phyloP scores from a whole-genome alignment of 169 alveolate species.

The Miamiensis avidus region DNA sequence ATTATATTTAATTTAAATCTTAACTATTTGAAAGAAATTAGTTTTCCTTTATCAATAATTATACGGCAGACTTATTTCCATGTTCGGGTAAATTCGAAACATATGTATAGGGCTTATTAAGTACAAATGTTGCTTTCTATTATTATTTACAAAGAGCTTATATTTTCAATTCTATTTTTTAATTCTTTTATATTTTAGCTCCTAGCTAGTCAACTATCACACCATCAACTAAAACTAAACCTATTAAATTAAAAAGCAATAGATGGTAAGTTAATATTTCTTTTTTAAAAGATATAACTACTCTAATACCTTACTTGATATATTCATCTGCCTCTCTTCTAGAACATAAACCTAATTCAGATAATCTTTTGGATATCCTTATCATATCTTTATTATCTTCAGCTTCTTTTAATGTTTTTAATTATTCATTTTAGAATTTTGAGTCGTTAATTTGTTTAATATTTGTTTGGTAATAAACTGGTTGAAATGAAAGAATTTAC shows the following conservation, averaged over 20 bases:
- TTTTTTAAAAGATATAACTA: no score
- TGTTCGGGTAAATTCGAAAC: background rate
- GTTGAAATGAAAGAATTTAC: no score
- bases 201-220: background rate
- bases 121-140: background rate
- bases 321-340: background rate
- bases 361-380: background rate
- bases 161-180: background rate
- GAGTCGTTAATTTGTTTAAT: no score
- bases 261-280: no score
- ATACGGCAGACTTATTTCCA: background rate
- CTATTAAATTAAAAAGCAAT: background rate
- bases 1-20: no score
- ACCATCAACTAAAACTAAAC: background rate
- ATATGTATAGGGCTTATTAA: background rate
- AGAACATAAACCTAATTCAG: background rate
- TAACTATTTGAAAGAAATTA: background rate
- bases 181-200: background rate
- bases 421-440: background rate
- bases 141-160: background rate
- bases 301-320: background rate
- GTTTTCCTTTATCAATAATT: no score
- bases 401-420: background rate
- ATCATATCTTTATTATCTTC: background rate
- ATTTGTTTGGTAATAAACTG: no score